Conservation (phyloP, 2,329 filamentous ascomycete species). For the Cryphonectria parasitica region DNA sequence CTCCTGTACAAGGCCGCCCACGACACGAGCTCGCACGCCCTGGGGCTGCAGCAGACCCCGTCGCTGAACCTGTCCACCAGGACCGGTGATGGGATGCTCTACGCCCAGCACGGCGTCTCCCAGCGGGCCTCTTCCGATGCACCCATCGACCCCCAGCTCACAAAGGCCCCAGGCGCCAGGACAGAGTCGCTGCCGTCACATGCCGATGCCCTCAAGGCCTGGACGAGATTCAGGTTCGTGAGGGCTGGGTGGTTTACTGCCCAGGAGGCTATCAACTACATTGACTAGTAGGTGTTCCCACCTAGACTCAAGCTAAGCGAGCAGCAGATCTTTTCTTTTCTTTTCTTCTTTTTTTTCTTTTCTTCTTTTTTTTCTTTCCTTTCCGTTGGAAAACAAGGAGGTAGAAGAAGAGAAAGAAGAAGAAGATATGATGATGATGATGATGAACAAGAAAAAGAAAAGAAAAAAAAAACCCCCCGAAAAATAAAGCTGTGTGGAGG, state of each 20-base stretch:
- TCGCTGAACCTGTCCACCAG: conserved; percentile 12
- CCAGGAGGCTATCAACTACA: conserved; percentile 88
- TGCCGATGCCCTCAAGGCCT: conserved; percentile 77
- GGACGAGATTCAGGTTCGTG: conserved; percentile 93
- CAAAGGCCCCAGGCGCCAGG: conserved; percentile 46
- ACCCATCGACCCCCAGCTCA: conserved; percentile 52
- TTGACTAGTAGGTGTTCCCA: conserved; percentile 75
- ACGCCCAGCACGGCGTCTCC: conserved; percentile 31
- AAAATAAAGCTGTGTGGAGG: neutral
- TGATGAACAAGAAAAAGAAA: no score
- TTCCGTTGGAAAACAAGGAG: no score
- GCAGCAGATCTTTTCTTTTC: neutral
- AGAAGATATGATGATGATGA: no score
- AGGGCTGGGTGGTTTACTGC: conserved; percentile 95
- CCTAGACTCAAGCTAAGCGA: neutral
- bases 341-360: neutral
- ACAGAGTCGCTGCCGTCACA: conserved; percentile 55
- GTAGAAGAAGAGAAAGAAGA: neutral
- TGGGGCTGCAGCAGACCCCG: conserved; percentile 11
- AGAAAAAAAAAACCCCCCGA: no score
- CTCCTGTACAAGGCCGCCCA: conserved; percentile 80
- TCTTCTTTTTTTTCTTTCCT: neutral
- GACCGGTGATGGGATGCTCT: conserved; percentile 16
- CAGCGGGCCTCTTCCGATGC: conserved; percentile 33
- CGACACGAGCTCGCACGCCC: conserved; percentile 17